Conservation (phyloP, 2,329 filamentous ascomycete species). For the Botrytis pseudocinerea region DNA sequence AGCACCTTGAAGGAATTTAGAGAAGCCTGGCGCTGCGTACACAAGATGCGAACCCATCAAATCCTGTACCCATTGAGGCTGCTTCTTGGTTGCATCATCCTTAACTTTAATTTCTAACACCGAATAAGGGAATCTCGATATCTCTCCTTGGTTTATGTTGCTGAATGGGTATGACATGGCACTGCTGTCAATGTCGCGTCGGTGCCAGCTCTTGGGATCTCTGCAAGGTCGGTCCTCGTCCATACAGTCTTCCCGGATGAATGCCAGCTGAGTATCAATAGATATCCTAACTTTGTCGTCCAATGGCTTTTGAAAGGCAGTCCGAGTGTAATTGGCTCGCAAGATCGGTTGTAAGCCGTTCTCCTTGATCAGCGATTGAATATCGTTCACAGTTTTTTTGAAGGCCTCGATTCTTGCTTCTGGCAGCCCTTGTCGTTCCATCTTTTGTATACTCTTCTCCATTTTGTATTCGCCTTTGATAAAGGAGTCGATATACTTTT, state of each 20-base stretch:
- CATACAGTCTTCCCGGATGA: conserved; percentile 77
- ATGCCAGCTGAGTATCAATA: conserved; percentile 87
- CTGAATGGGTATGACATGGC: conserved; percentile 86
- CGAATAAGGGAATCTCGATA: conserved; percentile 86
- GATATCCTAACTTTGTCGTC: conserved; percentile 89
- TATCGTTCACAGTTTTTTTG: conserved; percentile 69
- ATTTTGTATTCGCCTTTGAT: conserved; percentile 85
- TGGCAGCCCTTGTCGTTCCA: conserved; percentile 73
- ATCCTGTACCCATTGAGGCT: conserved; percentile 84
- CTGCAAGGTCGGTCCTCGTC: conserved; percentile 85
- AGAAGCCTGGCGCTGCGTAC: conserved; percentile 85
- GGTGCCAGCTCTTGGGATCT: conserved; percentile 86
- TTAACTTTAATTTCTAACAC: conserved; percentile 90
- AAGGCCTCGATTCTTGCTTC: conserved; percentile 67
- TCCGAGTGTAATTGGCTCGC: conserved; percentile 89
- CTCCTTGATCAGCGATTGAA: conserved; percentile 77
- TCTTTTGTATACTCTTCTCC: conserved; percentile 86
- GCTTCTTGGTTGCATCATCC: conserved; percentile 63
- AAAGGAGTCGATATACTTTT: conserved; percentile 89
- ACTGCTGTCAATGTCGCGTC: conserved; percentile 80
- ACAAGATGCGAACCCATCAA: conserved; percentile 91
- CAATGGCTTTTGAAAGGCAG: conserved; percentile 93
- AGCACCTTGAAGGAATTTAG: conserved; percentile 94
- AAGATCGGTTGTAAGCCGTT: conserved; percentile 80
- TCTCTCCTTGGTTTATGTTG: conserved; percentile 85